Conservation (phyloP, 2,329 filamentous ascomycete genomes). For the Aspergillus sp. region DNA sequence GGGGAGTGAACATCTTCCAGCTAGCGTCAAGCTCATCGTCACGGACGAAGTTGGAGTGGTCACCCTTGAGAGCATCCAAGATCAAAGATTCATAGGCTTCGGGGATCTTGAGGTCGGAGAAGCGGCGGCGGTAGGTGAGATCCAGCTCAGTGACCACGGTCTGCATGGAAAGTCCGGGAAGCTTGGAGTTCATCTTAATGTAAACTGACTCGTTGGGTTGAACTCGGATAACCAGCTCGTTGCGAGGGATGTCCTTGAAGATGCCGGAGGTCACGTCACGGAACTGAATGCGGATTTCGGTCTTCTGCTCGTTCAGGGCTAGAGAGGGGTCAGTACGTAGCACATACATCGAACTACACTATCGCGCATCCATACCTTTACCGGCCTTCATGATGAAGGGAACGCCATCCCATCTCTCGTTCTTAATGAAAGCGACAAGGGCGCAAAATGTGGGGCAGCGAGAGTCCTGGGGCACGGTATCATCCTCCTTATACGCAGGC, state of each 20-base stretch:
- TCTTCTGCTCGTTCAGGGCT: conserved; percentile 99
- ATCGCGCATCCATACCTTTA: conserved; percentile 56
- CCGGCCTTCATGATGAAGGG: conserved; percentile 99
- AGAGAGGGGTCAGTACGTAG: conserved; percentile 18
- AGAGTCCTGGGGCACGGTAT: conserved; percentile 95
- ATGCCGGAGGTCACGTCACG: conserved; percentile 99
- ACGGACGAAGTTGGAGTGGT: conserved; percentile 98
- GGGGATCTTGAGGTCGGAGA: conserved; percentile 98
- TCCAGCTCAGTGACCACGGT: conserved; percentile 98
- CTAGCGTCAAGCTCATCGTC: conserved; percentile 95
- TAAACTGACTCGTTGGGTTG: conserved; percentile 99
- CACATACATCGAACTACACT: neutral
- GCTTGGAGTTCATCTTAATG: conserved; percentile 99
- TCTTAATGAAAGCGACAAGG: conserved; percentile 97
- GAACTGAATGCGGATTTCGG: conserved; percentile 98
- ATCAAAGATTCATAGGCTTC: conserved; percentile 99
- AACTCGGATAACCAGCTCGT: conserved; percentile 98
- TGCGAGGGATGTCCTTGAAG: conserved; percentile 99
- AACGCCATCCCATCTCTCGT: conserved; percentile 98
- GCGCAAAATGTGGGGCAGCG: conserved; percentile 98
- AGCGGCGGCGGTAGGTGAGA: conserved; percentile 94
- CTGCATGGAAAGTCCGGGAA: conserved; percentile 98
- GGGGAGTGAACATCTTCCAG: conserved; percentile 97
- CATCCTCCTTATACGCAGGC: conserved; percentile 97
- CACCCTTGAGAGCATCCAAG: conserved; percentile 94